phyloP scores from a whole-genome alignment of 2,329 filamentous ascomycete species.

The Colletotrichum magnum region DNA sequence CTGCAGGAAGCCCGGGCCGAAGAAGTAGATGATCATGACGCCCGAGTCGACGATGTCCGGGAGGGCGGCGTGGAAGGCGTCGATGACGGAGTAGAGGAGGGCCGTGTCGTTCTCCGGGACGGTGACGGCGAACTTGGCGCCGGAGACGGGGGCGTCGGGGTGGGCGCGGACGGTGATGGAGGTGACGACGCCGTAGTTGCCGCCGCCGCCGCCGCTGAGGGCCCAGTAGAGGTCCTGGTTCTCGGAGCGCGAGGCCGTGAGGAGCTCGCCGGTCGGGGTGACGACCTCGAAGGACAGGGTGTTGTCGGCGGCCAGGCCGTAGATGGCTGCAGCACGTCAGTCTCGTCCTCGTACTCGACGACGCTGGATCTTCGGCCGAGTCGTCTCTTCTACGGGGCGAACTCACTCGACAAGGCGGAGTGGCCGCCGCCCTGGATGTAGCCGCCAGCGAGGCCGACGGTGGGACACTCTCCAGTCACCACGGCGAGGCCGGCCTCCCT shows the following conservation, averaged over 20 bases:
- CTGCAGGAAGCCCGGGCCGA: slow-evolving; percentile 52
- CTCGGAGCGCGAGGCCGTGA: slow-evolving; percentile 65
- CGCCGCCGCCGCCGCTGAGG: slow-evolving; percentile 64
- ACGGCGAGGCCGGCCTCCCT: slow-evolving; percentile 55
- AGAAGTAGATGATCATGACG: slow-evolving; percentile 40
- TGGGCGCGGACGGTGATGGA: slow-evolving; percentile 68
- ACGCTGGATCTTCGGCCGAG: too few relatives aligned
- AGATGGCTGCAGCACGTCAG: slow-evolving; percentile 46
- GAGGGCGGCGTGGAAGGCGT: slow-evolving; percentile 40
- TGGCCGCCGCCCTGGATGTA: slow-evolving; percentile 70
- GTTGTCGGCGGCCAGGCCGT: slow-evolving; percentile 74
- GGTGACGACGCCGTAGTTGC: slow-evolving; percentile 65
- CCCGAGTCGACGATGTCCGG: slow-evolving; percentile 36
- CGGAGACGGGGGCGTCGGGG: slow-evolving; percentile 54
- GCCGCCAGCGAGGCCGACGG: slow-evolving; percentile 67
- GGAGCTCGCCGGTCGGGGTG: slow-evolving; percentile 63
- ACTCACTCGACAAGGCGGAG: slow-evolving; percentile 54
- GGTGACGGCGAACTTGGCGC: slow-evolving; percentile 31
- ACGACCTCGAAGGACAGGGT: slow-evolving; percentile 72
- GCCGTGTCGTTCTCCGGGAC: slow-evolving; percentile 61
- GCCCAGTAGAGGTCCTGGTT: slow-evolving; percentile 76
- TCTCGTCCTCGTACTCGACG: slow-evolving; percentile 38
- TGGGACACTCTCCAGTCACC: slow-evolving; percentile 63
- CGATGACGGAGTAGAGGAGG: slow-evolving; percentile 51
- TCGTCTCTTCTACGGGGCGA: slow-evolving; percentile 60